A percentile compares a stretch with the other conserved stretches of the same genome.
Conservation (phyloP, 2,329 filamentous ascomycete genomes). For the Teratosphaeria epicoccoides region DNA sequence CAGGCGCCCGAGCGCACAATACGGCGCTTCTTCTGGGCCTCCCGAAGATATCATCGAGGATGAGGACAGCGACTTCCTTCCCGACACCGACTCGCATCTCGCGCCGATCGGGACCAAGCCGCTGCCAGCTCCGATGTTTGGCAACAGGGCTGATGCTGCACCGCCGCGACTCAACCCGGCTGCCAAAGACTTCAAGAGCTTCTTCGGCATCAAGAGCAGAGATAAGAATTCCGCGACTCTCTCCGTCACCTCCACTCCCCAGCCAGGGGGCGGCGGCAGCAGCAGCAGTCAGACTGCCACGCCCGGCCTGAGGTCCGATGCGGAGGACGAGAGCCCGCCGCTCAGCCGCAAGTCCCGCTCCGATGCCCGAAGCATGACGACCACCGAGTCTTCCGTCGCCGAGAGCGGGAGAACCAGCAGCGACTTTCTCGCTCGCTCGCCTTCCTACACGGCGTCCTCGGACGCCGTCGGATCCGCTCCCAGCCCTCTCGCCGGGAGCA, state of each 20-base stretch:
- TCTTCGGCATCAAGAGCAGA: conserved; percentile 41
- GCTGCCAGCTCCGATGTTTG: not conserved
- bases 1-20: conserved; percentile 67
- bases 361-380: conserved; percentile 32
- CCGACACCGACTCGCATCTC: conserved; percentile 43
- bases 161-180: conserved; percentile 68
- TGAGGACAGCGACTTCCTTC: conserved; percentile 35
- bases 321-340: conserved; percentile 26
- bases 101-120: conserved; percentile 62
- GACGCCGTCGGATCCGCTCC: conserved; percentile 18
- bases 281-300: not conserved
- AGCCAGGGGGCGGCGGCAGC: not conserved
- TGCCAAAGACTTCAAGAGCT: conserved; percentile 75
- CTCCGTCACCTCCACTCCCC: conserved; percentile 10
- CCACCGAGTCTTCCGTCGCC: conserved; percentile 23
- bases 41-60: conserved; percentile 43
- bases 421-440: conserved; percentile 19
- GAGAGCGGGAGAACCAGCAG: conserved; percentile 12
- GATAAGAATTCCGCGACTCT: conserved; percentile 17
- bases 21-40: conserved; percentile 55
- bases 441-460: conserved; percentile 29
- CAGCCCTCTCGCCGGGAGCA: conserved; percentile 21
- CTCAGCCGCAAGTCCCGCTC: conserved; percentile 29
- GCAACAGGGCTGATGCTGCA: conserved; percentile 33
- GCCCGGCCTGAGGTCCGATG: conserved; percentile 7